Base-by-base conservation (phyloP, 306 rosid genomes). In the Pachyrhizus erosus region DNA sequence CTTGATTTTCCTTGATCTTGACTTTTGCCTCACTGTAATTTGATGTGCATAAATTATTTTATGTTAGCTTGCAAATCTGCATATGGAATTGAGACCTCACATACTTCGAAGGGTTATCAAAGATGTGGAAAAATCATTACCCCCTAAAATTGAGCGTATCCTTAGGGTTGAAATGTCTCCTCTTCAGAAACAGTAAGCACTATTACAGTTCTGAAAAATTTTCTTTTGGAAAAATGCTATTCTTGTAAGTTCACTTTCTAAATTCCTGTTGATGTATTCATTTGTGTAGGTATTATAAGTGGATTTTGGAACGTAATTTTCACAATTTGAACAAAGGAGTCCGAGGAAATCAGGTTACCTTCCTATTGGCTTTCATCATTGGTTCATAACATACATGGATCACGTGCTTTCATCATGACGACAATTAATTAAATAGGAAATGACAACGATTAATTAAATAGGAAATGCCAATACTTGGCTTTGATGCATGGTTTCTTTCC, bases 271-370 rank as follows among this genome's bases (percentile, higher is more conserved):
- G 40, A 51, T 81, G 60, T 65, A 83, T 85, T 24, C 54, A 15
- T 82, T 70, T 66, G 17, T 84, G 51, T 85, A 96, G 99, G 94
- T 96, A 96, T 87, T 96, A 96, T 82, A 96, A 96, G 86, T 96
- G 99, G 99, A 96, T 96, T 85, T 93, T 96, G 94, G 99, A 96
- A 81, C 99, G 99, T 65, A 96, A 96, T 91, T 96, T 96, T 76
- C 97, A 91, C 78, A 96, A 96, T 76, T 88, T 96, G 86, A 96
- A 96, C 94, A 96, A 94, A 90, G 99, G 99, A 83, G 99, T 96
- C 86, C 99, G 99, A 68, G 99, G 99, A 83, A 96, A 96, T 91
- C 99, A 96, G 99, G 99, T 96, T 46, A 71, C 82, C 74, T 66
- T 34, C 58, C 83, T 73, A 49, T 85, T 60, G 20, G 60, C 20